Evolutionary conservation across 1,139 yeast genomes (phyloP).

Genomic region (Meyerozyma sp.): DNA sequence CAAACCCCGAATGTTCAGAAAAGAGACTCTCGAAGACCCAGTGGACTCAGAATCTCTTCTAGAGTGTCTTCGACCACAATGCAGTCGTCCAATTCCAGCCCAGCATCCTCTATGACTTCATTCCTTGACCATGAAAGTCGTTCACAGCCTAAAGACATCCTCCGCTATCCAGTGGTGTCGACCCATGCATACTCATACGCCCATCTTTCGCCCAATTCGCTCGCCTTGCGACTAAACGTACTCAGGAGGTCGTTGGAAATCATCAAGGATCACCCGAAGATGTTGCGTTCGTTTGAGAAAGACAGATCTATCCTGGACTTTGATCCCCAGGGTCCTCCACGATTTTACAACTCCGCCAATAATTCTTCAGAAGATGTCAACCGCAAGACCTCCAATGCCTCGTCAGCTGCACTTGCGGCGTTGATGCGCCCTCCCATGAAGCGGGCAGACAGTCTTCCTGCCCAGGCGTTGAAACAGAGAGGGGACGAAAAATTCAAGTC

Average conservation of each 20-base stretch:
- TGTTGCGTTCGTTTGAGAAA: conserved; percentile 27
- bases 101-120: not conserved
- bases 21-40: not conserved
- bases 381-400: conserved; percentile 41
- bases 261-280: conserved; percentile 55
- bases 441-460: conserved; percentile 35
- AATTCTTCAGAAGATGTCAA: conserved; percentile 18
- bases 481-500: not conserved
- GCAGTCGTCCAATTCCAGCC: not conserved
- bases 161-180: conserved; percentile 69
- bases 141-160: conserved; percentile 22
- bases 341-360: conserved; percentile 9
- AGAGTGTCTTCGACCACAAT: not conserved
- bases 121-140: not conserved
- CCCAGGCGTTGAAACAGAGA: conserved; percentile 6
- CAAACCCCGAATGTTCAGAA: not conserved
- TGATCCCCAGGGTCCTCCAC: too few relatives aligned
- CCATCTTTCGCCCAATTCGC: conserved; percentile 71
- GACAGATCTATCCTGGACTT: not conserved
- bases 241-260: conserved; percentile 73
- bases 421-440: conserved; percentile 40
- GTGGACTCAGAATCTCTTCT: not conserved
- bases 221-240: conserved; percentile 71
- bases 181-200: conserved; percentile 85
- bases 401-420: conserved; percentile 61